A percentile compares a stretch with the other conserved stretches of the same genome.
phyloP scores from a whole-genome alignment of 345 rosid genomes.

The Eucalyptus grandis region DNA sequence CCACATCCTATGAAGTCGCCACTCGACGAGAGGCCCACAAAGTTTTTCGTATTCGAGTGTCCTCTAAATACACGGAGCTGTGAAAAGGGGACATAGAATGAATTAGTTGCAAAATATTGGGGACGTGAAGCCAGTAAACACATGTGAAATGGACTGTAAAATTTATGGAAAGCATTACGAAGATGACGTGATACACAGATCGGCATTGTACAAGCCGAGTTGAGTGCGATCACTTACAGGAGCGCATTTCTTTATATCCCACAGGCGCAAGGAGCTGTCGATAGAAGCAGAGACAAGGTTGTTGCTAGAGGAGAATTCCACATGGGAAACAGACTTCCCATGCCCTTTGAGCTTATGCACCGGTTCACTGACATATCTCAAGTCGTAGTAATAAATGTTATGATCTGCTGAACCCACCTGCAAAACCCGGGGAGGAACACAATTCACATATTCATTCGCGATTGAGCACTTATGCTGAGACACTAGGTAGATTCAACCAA shows the following conservation, averaged over 20 bases:
- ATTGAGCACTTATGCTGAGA: not conserved
- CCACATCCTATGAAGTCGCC: slow-evolving; percentile 50
- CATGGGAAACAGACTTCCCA: slow-evolving; percentile 49
- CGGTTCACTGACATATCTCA: slow-evolving; percentile 35
- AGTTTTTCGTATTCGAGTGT: slow-evolving; percentile 47
- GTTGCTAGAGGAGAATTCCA: slow-evolving; percentile 46
- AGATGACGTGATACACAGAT: not conserved
- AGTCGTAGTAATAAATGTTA: slow-evolving; percentile 47
- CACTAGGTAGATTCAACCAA: not conserved
- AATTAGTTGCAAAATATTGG: not conserved
- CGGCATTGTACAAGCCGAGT: not conserved
- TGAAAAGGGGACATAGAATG: not conserved
- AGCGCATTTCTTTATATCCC: slow-evolving; percentile 51
- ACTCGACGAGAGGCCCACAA: slow-evolving; percentile 53
- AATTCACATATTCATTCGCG: not conserved
- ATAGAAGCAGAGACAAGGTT: slow-evolving; percentile 62
- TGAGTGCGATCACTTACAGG: slow-evolving; percentile 16
- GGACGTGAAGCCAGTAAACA: not conserved
- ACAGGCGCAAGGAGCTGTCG: slow-evolving; percentile 39
- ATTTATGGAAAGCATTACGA: not conserved
- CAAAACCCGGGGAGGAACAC: not conserved
- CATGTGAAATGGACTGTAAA: not conserved
- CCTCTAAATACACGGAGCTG: slow-evolving; percentile 48
- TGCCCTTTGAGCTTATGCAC: slow-evolving; percentile 52
- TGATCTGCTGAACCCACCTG: slow-evolving; percentile 71